phyloP scores from a whole-genome alignment of 2,329 filamentous ascomycete species.

The Neocucurbitaria cava region DNA sequence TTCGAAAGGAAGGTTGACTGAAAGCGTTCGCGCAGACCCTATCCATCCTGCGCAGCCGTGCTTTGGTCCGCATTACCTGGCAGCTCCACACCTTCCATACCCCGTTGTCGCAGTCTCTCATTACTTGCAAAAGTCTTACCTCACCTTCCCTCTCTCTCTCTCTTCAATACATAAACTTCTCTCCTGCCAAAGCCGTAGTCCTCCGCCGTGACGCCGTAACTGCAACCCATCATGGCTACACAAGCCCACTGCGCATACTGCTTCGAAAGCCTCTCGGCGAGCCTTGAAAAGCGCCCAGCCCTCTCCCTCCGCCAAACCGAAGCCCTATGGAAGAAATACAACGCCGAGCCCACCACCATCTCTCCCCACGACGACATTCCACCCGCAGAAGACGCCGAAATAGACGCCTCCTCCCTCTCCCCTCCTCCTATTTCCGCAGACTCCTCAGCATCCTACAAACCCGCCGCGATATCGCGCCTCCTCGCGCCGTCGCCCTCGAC shows the following conservation, averaged over 20 bases:
- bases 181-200: neutral
- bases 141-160: slow-evolving; percentile 1
- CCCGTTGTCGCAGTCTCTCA: slow-evolving; percentile 1
- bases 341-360: slow-evolving; percentile 35
- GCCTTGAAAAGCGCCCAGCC: slow-evolving; percentile 73
- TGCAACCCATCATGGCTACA: slow-evolving; percentile 71
- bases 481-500: slow-evolving; percentile 52
- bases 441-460: slow-evolving; percentile 40
- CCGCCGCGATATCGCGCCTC: slow-evolving; percentile 55
- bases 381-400: slow-evolving; percentile 45
- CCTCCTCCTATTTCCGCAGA: slow-evolving; percentile 30
- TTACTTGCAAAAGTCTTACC: no score
- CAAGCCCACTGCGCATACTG: slow-evolving; percentile 88
- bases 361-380: slow-evolving; percentile 22
- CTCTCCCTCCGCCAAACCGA: slow-evolving; percentile 74
- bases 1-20: slow-evolving; percentile 6
- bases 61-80: slow-evolving; percentile 10
- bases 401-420: slow-evolving; percentile 8
- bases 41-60: slow-evolving; percentile 11
- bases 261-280: slow-evolving; percentile 84
- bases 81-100: slow-evolving; percentile 12
- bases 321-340: slow-evolving; percentile 68
- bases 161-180: neutral
- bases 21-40: slow-evolving; percentile 8
- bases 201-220: slow-evolving; percentile 1